Evolutionary conservation across 2,329 filamentous ascomycete genomes (phyloP), one percentile per base, ranked within the genome.

Genomic region (Helotiales sp.): DNA sequence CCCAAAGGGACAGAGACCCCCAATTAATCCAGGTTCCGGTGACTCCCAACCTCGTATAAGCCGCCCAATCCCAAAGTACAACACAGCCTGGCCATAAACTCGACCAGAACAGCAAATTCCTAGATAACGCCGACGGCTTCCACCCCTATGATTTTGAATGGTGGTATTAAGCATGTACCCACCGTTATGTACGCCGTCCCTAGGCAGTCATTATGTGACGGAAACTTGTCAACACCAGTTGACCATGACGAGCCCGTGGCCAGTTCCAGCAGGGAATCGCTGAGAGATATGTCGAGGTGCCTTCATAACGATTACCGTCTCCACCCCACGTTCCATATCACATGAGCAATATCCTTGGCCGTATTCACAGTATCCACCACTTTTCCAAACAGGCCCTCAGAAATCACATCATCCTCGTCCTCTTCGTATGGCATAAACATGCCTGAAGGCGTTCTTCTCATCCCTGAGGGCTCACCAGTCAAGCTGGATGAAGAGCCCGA

Each of bases 371-470:
- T 79, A 40, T 78, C 76, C 37, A 78, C 74, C 30, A 78, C 76
- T 60, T 75, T 77, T 11, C 76, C 76, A 66, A 78, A 78, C 4
- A 77, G 71, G 11, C 87, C 74, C 92, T 95, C 75, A 82, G 87
- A 68, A 84, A 82, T 78, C 49, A 84, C 77, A 79, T 87, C 84
- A 61, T 85, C 82, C 71, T 93, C 91, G 68, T 88, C 88, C 73
- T 93, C 91, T 73, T 93, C 91, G 73, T 90, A 91, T 7, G 93
- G 92, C 91, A 96, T 94, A 74, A 97, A 91, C 92, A 97, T 96
- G 72, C 93, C 93, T 45, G 93, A 96, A 60, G 89, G 84, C 22
- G 93, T 96, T 72, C 93, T 86, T 69, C 90, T 88, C 83, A 96
- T 89, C 61, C 89, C 89, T 20, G 79, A 82, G 47, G 74, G 75